Conservation (phyloP, 2,329 filamentous ascomycete species). For the Fusarium luffae region DNA sequence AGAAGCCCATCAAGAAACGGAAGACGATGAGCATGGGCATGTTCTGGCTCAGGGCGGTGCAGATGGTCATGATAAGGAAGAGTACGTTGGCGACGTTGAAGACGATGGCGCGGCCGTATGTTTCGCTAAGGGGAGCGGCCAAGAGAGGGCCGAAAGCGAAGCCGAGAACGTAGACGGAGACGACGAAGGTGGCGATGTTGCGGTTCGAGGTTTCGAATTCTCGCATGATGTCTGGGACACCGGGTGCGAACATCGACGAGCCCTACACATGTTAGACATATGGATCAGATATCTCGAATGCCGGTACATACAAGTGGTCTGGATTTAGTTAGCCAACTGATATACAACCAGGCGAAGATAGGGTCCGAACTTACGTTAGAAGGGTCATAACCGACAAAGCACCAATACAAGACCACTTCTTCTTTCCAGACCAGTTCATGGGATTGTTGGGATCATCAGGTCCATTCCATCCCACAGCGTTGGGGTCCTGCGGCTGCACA, state of each 20-base stretch:
- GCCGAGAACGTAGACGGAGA: constrained; percentile 60
- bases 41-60: constrained; percentile 64
- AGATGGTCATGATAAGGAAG: constrained; percentile 63
- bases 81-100: constrained; percentile 58
- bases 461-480: constrained; percentile 43
- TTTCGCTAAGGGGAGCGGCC: constrained; percentile 71
- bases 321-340: constrained; percentile 13
- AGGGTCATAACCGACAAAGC: constrained; percentile 48
- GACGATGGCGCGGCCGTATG: constrained; percentile 64
- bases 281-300: accelerated
- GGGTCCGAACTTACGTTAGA: constrained; percentile 38
- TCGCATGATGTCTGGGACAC: constrained; percentile 59
- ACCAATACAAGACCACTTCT: constrained; percentile 51
- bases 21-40: constrained; percentile 71
- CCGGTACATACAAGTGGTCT: constrained; percentile 40
- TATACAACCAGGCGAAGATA: accelerated
- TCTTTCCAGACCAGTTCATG: constrained; percentile 70
- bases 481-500: constrained; percentile 24
- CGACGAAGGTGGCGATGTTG: constrained; percentile 57
- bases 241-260: constrained; percentile 49
- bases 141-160: constrained; percentile 70
- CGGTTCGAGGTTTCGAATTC: constrained; percentile 53
- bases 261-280: constrained; percentile 29
- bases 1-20: constrained; percentile 70
- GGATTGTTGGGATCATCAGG: constrained; percentile 67